A percentile compares a stretch with the other conserved stretches of the same genome.
These are phyloP conservation scores for Colletotrichum higginsianum DNA, from an alignment of 2,329 filamentous ascomycete genomes.

Conservation along the genomic window DNA sequence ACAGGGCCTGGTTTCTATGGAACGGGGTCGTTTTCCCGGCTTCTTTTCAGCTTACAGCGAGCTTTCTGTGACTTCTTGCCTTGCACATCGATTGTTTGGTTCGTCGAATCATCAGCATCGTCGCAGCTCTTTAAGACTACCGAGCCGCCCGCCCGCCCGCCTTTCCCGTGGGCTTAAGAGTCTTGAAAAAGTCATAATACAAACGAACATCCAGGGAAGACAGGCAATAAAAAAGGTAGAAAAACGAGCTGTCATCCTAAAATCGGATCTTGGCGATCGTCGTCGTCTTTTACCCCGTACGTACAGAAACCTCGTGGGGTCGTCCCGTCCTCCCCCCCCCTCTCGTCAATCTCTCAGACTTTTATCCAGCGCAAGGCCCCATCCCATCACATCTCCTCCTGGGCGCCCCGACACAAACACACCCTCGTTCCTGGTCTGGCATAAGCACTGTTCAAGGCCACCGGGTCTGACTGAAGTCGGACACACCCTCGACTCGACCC, in stretches of 20 bases:
- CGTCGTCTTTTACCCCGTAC: slow-evolving; percentile 20
- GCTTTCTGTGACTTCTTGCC: not conserved
- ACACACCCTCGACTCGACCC: not conserved
- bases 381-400: slow-evolving; percentile 1
- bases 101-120: not conserved
- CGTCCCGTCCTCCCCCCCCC: not conserved
- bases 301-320: slow-evolving; percentile 20
- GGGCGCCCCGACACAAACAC: not conserved
- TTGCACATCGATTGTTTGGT: not conserved
- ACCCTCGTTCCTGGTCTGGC: slow-evolving; percentile 19
- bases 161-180: not conserved
- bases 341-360: slow-evolving; percentile 6
- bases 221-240: not conserved
- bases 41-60: not conserved
- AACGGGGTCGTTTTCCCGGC: too few relatives aligned
- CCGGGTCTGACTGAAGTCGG: slow-evolving; percentile 4
- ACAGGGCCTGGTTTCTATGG: not conserved
- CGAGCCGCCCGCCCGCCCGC: not conserved
- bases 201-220: too few relatives aligned
- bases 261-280: slow-evolving; percentile 37
- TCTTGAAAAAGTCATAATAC: too few relatives aligned
- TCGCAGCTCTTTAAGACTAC: slow-evolving; percentile 31
- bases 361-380: slow-evolving; percentile 31
- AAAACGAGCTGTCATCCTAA: slow-evolving; percentile 14
- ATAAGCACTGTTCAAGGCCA: not conserved